These are phyloP conservation scores for Stachybotrys chlorohalonatus DNA, from an alignment of 2,329 filamentous ascomycete species.

Conservation along the genomic window DNA sequence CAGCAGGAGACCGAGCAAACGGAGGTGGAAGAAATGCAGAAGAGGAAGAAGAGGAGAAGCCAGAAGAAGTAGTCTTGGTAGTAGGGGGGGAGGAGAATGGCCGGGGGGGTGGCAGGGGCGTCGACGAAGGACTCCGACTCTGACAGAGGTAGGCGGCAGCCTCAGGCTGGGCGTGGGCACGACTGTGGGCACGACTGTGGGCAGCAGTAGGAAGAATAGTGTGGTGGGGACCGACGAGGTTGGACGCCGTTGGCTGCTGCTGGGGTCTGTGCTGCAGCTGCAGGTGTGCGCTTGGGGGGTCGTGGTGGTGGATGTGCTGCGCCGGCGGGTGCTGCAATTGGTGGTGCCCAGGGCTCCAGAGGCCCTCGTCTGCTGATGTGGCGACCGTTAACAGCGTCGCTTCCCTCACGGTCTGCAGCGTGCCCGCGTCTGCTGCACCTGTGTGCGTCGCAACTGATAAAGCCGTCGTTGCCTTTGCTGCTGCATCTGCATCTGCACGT, in stretches of 20 bases:
- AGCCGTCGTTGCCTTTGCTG: background rate
- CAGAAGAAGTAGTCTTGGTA: slow-evolving; percentile 12
- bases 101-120: slow-evolving; percentile 16
- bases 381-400: background rate
- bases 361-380: background rate
- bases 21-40: slow-evolving; percentile 7
- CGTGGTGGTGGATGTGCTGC: background rate
- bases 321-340: background rate
- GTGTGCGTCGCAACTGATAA: background rate
- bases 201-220: background rate
- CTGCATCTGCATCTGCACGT: background rate
- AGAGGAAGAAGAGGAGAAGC: slow-evolving; percentile 9
- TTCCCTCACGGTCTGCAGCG: no score
- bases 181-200: background rate
- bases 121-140: slow-evolving; percentile 2
- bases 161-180: background rate
- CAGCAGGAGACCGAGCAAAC: background rate
- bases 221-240: no score
- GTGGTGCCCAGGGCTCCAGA: background rate
- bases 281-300: background rate
- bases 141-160: background rate
- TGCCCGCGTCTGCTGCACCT: background rate
- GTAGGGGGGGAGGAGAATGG: slow-evolving; percentile 15
- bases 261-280: background rate
- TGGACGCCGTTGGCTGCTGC: background rate